Conservation (phyloP, 257 asterid genomes). For the Przewalskia tangutica region DNA sequence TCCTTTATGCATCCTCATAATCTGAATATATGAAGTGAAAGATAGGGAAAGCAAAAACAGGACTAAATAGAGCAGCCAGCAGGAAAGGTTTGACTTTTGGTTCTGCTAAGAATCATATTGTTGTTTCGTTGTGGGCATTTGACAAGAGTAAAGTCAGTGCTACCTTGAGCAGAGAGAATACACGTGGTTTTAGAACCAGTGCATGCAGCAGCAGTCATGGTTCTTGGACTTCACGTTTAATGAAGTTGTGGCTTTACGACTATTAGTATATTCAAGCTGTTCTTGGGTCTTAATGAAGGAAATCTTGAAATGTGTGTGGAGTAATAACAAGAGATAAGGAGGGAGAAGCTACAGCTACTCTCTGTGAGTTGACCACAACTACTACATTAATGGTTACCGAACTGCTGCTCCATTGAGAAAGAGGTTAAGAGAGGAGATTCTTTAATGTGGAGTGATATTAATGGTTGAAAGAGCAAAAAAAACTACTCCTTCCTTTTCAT, state of each 20-base stretch:
- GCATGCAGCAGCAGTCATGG: slow-evolving; percentile 16
- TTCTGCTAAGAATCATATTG: slow-evolving; percentile 9
- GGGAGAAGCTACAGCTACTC: background rate
- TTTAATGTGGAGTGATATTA: background rate
- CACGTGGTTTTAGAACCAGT: slow-evolving; percentile 14
- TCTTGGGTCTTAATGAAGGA: slow-evolving; percentile 8
- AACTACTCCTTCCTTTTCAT: no score
- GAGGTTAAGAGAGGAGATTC: slow-evolving; percentile 13
- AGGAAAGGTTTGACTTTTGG: slow-evolving; percentile 13
- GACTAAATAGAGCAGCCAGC: background rate
- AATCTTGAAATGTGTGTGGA: slow-evolving; percentile 8
- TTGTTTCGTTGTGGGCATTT: slow-evolving; percentile 7
- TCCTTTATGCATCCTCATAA: slow-evolving; percentile 8
- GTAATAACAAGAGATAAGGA: slow-evolving; percentile 4
- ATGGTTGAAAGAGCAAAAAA: slow-evolving; percentile 3
- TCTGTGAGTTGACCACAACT: slow-evolving; percentile 12
- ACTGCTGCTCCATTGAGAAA: slow-evolving; percentile 34
- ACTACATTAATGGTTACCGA: slow-evolving; percentile 47
- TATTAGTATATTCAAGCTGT: background rate
- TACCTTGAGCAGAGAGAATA: slow-evolving; percentile 8
- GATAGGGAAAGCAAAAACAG: background rate
- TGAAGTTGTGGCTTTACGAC: background rate
- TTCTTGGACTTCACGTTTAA: slow-evolving; percentile 2
- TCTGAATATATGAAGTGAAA: background rate
- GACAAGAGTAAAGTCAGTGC: slow-evolving; percentile 9